Evolutionary conservation across 2,329 filamentous ascomycete genomes (phyloP).

Genomic region (Trichoderma sp.): DNA sequence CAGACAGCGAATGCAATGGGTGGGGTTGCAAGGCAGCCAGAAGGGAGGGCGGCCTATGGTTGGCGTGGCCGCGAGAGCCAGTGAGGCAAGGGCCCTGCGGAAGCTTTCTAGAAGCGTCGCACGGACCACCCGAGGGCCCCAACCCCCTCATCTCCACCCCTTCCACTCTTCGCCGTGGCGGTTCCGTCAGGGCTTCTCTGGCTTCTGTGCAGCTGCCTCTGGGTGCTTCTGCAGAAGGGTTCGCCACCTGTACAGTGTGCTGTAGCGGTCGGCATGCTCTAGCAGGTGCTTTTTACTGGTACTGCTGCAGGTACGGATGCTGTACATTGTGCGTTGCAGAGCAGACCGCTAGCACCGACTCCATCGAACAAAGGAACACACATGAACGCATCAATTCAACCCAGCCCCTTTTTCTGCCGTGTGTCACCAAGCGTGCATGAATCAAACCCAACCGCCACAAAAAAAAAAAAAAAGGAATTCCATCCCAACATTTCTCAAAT

Average conservation of each 20-base stretch:
- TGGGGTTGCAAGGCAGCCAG: neutral
- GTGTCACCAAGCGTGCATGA: neutral
- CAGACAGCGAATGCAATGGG: conserved; percentile 6
- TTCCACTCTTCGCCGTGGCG: neutral
- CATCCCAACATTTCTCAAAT: neutral
- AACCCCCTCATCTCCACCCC: conserved; percentile 13
- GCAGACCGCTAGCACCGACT: neutral
- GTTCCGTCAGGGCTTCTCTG: conserved; percentile 22
- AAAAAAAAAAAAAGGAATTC: neutral
- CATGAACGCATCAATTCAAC: neutral
- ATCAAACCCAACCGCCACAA: neutral
- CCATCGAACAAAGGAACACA: neutral
- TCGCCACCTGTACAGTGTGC: conserved; percentile 2
- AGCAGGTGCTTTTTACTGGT: neutral
- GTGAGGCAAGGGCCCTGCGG: conserved; percentile 14
- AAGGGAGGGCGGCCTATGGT: conserved; percentile 1
- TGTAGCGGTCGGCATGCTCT: neutral
- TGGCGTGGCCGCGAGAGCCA: neutral
- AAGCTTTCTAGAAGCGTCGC: conserved; percentile 30
- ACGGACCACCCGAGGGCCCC: conserved; percentile 27
- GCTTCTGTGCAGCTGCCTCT: conserved; percentile 6
- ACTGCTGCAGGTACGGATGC: neutral
- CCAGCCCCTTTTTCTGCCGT: neutral
- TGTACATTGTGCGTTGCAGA: neutral
- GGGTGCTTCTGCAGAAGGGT: neutral